Conservation (phyloP, 768 basidiomycete species). For the Exsudoporus frostii region DNA sequence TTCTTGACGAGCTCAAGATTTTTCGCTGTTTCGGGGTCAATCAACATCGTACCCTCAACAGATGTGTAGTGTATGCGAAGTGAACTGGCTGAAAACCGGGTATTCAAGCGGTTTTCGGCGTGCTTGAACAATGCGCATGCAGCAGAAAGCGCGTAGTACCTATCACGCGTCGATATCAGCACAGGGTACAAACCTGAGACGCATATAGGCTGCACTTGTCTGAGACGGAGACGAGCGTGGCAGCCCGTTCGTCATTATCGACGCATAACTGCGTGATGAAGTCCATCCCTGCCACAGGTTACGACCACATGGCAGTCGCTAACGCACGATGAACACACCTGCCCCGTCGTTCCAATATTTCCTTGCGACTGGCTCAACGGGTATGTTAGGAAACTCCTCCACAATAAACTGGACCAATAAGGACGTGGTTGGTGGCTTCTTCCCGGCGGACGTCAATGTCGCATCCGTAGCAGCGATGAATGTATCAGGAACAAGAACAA, state of each 20-base stretch:
- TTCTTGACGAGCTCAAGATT: constrained; percentile 91
- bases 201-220: constrained; percentile 64
- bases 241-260: constrained; percentile 79
- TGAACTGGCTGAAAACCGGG: constrained; percentile 65
- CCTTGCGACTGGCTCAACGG: constrained; percentile 68
- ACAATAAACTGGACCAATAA: constrained; percentile 68
- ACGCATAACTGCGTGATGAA: constrained; percentile 76
- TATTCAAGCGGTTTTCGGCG: constrained; percentile 65
- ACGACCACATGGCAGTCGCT: not conserved
- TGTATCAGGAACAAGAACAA: constrained; percentile 81
- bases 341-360: constrained; percentile 85
- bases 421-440: constrained; percentile 47
- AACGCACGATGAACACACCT: constrained; percentile 40
- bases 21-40: constrained; percentile 83
- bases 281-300: constrained; percentile 55
- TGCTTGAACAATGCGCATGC: constrained; percentile 85
- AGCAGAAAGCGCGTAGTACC: constrained; percentile 88
- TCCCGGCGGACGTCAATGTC: constrained; percentile 41
- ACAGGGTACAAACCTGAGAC: not conserved
- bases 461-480: constrained; percentile 61
- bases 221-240: constrained; percentile 70
- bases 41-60: constrained; percentile 91
- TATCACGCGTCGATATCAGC: constrained; percentile 29
- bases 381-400: constrained; percentile 68
- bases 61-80: constrained; percentile 73